Evolutionary conservation across 2,329 filamentous ascomycete genomes (phyloP).

Genomic region (Didymella pomorum): DNA sequence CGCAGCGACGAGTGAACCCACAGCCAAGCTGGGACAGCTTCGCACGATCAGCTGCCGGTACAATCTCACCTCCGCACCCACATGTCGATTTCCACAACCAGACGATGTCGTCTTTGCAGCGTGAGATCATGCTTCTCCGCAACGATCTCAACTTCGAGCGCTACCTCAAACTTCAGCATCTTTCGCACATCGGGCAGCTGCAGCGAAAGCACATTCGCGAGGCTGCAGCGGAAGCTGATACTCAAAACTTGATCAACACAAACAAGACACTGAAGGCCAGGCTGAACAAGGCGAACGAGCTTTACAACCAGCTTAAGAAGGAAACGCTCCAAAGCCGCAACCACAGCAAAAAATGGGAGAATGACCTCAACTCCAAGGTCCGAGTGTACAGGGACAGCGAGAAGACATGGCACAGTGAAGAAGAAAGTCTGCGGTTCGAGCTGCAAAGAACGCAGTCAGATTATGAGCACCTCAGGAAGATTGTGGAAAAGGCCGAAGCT

Average conservation of each 20-base stretch:
- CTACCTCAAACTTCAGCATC: slow-evolving; percentile 83
- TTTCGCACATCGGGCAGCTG: slow-evolving; percentile 80
- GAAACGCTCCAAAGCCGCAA: slow-evolving; percentile 76
- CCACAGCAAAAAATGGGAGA: slow-evolving; percentile 80
- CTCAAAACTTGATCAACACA: slow-evolving; percentile 78
- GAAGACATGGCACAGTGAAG: slow-evolving; percentile 68
- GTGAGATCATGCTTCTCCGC: slow-evolving; percentile 76
- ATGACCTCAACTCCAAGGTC: slow-evolving; percentile 72
- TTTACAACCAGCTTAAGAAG: slow-evolving; percentile 73
- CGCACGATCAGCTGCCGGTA: slow-evolving; percentile 36
- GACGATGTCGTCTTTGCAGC: slow-evolving; percentile 64
- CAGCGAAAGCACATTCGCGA: slow-evolving; percentile 78
- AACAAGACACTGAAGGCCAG: slow-evolving; percentile 77
- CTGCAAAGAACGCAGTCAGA: slow-evolving; percentile 67
- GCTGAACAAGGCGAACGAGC: slow-evolving; percentile 75
- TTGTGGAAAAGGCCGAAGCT: slow-evolving; percentile 74
- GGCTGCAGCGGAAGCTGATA: slow-evolving; percentile 81
- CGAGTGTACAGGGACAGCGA: slow-evolving; percentile 73
- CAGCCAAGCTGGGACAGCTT: slow-evolving; percentile 47
- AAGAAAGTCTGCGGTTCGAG: slow-evolving; percentile 65
- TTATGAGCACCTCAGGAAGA: slow-evolving; percentile 68
- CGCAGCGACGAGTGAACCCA: slow-evolving; percentile 31
- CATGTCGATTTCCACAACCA: slow-evolving; percentile 45
- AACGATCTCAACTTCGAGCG: slow-evolving; percentile 86
- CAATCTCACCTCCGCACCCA: slow-evolving; percentile 36